These are phyloP conservation scores for Colletotrichum cuscutae DNA, from an alignment of 2,329 filamentous ascomycete species.

Conservation along the genomic window DNA sequence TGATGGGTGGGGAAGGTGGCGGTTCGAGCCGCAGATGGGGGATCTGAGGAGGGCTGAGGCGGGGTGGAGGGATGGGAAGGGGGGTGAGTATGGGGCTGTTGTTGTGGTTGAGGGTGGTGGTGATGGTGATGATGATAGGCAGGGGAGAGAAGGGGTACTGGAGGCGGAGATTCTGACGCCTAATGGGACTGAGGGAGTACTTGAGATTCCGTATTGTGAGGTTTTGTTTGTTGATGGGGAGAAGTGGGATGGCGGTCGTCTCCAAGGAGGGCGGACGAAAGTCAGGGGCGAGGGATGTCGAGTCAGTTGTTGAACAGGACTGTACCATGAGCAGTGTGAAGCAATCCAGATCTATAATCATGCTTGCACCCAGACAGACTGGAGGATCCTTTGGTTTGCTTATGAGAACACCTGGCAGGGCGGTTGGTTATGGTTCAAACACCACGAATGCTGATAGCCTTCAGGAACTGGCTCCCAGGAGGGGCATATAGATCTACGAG, in stretches of 20 bases:
- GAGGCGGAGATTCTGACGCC: constrained; percentile 25
- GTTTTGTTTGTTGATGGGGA: constrained; percentile 2
- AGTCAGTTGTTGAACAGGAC: not conserved
- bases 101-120: not conserved
- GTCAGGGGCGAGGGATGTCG: constrained; percentile 9
- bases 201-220: constrained; percentile 1
- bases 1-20: constrained; percentile 41
- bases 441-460: too few relatives aligned
- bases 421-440: too few relatives aligned
- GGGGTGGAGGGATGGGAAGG: constrained; percentile 32
- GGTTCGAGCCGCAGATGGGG: constrained; percentile 39
- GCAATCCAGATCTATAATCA: too few relatives aligned
- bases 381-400: too few relatives aligned
- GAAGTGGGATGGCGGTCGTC: not conserved
- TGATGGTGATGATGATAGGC: not conserved
- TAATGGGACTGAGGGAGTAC: not conserved
- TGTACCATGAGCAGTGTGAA: not conserved
- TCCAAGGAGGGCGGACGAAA: constrained; percentile 3
- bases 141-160: not conserved
- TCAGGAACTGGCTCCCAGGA: too few relatives aligned
- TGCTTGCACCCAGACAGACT: too few relatives aligned
- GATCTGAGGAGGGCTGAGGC: constrained; percentile 35
- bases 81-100: constrained; percentile 7
- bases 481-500: too few relatives aligned
- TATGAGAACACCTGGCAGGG: too few relatives aligned